Base-by-base conservation (phyloP, 2,329 filamentous ascomycete genomes). In the Pyrenochaeta sp. region DNA sequence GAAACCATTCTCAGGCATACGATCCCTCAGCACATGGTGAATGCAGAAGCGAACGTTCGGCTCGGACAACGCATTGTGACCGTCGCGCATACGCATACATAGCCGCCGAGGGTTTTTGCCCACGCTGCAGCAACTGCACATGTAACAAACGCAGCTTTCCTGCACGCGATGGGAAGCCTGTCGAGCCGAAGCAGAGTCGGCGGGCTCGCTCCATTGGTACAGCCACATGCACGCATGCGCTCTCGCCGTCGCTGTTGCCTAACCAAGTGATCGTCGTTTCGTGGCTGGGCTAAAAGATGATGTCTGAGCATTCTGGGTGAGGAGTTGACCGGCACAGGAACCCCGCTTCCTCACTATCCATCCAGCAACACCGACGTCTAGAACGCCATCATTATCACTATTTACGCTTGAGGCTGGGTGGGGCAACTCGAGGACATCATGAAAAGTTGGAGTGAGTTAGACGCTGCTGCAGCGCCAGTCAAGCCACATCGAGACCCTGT, bases 61-160 rank as follows among this genome's bases (percentile, higher is more conserved):
- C 6, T 51, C 41, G 40, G 57, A 54, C 59, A 61, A 46, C 60
- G 50, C 62, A 64, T 58, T 66, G 65, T 68, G 65, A 68, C 50
- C 23, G 21, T 50, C 23, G 51, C 57, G 63, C 63, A 66, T 63
- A 30, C 51, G 58, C 64, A 54, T 66, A 64, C 58, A 54, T 67
- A 68, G 53, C 61, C 65, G 65, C 65, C 45, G 56, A 53, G 49
- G 54, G 41, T 39, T 52, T 36, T 39, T 54, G 32, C 39, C 51
- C 45, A 45, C 50, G 58, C 58, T 67, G 64, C 64, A 66, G 55
- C 43, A 33, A 30, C 39, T 40, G 39, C 40, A 43, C 54, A 51
- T 44, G 40, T 29, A 47, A 42, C 45, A 17, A 48, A 54, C 53
- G 60, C 60, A 61, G 48, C 51, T 29, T 29, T 17, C 44, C 61